Conservation (phyloP, 805 yeast species). For the Myxozyma kluyveri region DNA sequence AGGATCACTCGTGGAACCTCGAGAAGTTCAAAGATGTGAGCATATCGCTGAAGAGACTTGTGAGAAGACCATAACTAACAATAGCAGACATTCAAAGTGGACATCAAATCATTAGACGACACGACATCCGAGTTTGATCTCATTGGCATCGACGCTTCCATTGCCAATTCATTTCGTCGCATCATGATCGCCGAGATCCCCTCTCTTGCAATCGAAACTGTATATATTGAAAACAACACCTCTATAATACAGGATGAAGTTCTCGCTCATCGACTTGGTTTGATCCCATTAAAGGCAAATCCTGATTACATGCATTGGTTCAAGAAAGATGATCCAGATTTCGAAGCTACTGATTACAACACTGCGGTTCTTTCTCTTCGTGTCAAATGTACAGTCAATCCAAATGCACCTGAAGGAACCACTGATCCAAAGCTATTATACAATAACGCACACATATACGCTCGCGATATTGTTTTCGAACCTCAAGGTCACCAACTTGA, state of each 20-base stretch:
- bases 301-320: conserved; percentile 89
- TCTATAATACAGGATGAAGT: conserved; percentile 98
- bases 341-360: conserved; percentile 72
- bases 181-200: conserved; percentile 97
- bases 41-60: background rate
- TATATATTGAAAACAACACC: conserved; percentile 88
- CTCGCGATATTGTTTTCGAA: conserved; percentile 82
- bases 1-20: conserved; percentile 75
- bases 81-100: conserved; percentile 53
- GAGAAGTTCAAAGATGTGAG: conserved; percentile 67
- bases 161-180: conserved; percentile 95
- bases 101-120: conserved; percentile 60
- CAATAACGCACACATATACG: conserved; percentile 82
- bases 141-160: conserved; percentile 80
- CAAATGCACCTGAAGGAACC: conserved; percentile 72
- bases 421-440: conserved; percentile 82
- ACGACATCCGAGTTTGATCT: conserved; percentile 77
- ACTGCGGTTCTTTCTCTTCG: conserved; percentile 81
- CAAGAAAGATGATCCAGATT: conserved; percentile 44
- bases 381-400: conserved; percentile 79
- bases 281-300: conserved; percentile 84
- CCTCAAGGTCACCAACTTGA: conserved; percentile 87
- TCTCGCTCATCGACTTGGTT: conserved; percentile 89
- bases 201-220: conserved; percentile 89
- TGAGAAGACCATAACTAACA: background rate